Evolutionary conservation across 176 grass and related monocot genomes (phyloP).

Genomic region (Canna indica): DNA sequence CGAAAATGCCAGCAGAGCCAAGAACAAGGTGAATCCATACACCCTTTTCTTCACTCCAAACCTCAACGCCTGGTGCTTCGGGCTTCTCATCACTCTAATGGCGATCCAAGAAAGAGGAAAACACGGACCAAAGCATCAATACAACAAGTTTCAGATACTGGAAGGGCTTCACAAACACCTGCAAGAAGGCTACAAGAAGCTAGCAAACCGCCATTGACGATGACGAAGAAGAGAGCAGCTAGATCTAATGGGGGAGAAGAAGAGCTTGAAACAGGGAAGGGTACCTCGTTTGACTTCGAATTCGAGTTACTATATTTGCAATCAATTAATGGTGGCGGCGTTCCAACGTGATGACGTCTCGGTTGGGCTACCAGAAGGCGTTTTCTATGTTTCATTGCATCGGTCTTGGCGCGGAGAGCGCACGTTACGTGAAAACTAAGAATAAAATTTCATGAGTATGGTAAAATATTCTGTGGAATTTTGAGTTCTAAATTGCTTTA

Average conservation of each 20-base stretch:
- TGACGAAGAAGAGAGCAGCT: too few species aligned
- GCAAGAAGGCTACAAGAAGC: too few species aligned
- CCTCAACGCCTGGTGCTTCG: background rate
- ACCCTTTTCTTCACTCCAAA: constrained; percentile 18
- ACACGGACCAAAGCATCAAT: background rate
- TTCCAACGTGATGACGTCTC: background rate
- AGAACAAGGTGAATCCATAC: constrained; percentile 24
- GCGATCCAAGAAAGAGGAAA: background rate
- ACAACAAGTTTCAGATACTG: too few species aligned
- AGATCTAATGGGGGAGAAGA: too few species aligned
- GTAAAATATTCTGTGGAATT: too few species aligned
- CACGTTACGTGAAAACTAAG: background rate
- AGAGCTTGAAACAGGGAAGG: too few species aligned
- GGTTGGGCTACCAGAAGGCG: background rate
- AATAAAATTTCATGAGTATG: too few species aligned
- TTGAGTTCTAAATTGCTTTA: too few species aligned
- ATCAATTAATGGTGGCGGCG: background rate
- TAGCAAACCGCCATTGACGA: too few species aligned
- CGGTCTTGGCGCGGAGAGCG: background rate
- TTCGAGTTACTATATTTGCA: background rate
- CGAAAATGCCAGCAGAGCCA: constrained; percentile 20
- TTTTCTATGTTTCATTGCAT: background rate
- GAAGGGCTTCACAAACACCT: too few species aligned
- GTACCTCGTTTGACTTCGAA: background rate
- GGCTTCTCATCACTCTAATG: constrained; percentile 18